phyloP scores from a whole-genome alignment of 1,284 basidiomycete genomes.

The Microbotryum lychnidis-dioicae region DNA sequence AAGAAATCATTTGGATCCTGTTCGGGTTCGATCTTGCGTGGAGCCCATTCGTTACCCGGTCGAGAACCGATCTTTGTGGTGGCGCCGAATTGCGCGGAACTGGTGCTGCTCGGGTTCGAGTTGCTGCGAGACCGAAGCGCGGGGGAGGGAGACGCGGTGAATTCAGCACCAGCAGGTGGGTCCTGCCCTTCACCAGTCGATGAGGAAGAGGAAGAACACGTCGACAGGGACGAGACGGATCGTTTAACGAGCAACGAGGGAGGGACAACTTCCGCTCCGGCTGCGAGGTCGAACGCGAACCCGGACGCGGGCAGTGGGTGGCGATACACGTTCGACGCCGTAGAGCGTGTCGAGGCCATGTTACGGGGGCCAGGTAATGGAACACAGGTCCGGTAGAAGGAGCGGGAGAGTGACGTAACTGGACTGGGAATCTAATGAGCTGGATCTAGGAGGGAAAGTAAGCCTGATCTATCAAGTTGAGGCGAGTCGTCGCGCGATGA shows the following conservation, averaged over 20 bases:
- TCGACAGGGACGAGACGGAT: background rate
- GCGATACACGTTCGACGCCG: too few relatives aligned
- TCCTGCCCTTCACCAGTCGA: constrained; percentile 8
- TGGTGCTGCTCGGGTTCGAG: constrained; percentile 10
- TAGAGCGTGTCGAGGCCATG: too few relatives aligned
- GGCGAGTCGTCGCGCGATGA: too few relatives aligned
- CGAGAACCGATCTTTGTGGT: background rate
- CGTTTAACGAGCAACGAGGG: background rate
- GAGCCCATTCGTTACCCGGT: constrained; percentile 36
- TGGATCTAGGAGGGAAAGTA: too few relatives aligned
- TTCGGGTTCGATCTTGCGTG: constrained; percentile 31
- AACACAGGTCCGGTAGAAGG: too few relatives aligned
- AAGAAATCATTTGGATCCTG: constrained; percentile 46
- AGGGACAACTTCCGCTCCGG: constrained; percentile 14
- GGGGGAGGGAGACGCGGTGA: too few relatives aligned
- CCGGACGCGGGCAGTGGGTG: background rate
- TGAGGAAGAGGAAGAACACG: background rate
- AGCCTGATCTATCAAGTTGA: too few relatives aligned
- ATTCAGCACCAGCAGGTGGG: background rate
- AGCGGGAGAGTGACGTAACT: too few relatives aligned
- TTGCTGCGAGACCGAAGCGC: background rate
- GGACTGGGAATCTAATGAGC: too few relatives aligned
- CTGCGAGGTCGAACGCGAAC: constrained; percentile 20
- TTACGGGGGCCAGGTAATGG: too few relatives aligned
- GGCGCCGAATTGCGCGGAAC: background rate